Percentiles rank a stretch among this genome's conserved stretches.
These are phyloP conservation scores for Russula abietina DNA, from an alignment of 768 basidiomycete genomes.

Conservation along the genomic window DNA sequence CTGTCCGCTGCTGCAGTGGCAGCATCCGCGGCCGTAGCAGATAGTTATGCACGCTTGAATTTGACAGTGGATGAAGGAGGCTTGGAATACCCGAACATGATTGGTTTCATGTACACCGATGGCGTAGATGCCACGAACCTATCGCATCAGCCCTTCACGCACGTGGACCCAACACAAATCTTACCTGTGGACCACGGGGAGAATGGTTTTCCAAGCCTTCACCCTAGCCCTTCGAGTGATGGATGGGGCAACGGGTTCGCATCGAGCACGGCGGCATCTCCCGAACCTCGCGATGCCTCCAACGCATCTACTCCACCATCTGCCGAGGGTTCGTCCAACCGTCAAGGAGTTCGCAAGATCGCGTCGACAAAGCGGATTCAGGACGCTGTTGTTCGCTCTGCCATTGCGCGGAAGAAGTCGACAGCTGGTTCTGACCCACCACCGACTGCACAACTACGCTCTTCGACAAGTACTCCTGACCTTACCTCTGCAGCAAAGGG, in stretches of 20 bases:
- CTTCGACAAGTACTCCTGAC: conserved; percentile 67
- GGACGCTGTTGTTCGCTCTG: conserved; percentile 34
- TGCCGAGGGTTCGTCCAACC: conserved; percentile 42
- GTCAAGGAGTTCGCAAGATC: conserved; percentile 49
- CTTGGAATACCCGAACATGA: conserved; percentile 59
- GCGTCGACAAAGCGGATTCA: conserved; percentile 58
- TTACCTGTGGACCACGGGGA: conserved; percentile 41
- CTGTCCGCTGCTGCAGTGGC: conserved; percentile 60
- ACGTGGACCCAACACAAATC: conserved; percentile 92
- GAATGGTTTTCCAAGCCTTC: conserved; percentile 46
- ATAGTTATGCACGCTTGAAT: conserved; percentile 63
- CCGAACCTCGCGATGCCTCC: conserved; percentile 63
- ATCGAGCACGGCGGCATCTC: conserved; percentile 67
- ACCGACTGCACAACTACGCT: conserved; percentile 35
- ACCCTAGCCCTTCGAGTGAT: conserved; percentile 76
- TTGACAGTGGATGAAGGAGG: conserved; percentile 49
- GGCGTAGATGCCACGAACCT: conserved; percentile 38
- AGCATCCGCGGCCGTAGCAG: conserved; percentile 64
- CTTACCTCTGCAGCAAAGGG: conserved; percentile 32
- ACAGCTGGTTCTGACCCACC: conserved; percentile 24
- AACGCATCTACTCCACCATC: conserved; percentile 72
- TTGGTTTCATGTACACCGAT: conserved; percentile 58
- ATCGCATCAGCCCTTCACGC: conserved; percentile 51
- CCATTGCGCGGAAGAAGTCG: conserved; percentile 45
- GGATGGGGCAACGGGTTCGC: conserved; percentile 60